Evolutionary conservation across 2,329 filamentous ascomycete species (phyloP), one percentile per base, ranked within the genome.

Genomic region (Cercospora sp.): DNA sequence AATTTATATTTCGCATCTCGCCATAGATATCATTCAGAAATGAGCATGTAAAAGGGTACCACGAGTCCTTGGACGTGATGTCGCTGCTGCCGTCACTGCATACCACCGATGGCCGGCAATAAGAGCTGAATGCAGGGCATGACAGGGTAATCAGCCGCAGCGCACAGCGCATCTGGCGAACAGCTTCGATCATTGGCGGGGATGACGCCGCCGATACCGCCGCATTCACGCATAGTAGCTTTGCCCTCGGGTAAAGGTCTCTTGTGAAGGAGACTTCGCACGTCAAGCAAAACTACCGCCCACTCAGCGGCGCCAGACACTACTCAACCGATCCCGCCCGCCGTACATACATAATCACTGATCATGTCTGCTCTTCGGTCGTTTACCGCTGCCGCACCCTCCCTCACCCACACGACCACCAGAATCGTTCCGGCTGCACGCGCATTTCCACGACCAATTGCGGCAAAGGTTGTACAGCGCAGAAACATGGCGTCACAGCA

Each of bases 401-500:
- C 65, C 63, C 69, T 68, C 59, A 26, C 67, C 60, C 58, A 64
- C 28, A 55, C 68, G 63, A 58, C 68, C 68, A 59, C 70, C 31
- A 42, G 72, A 28, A 51, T 74, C 45, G 57, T 70, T 30, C 18
- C 70, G 33, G 65, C 73, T 42, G 65, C 73, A 42, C 73, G 73
- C 62, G 62, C 75, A 57, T 76, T 78, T 68, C 73, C 75, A 33
- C 69, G 75, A 64, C 75, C 76, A 61, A 64, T 77, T 61, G 75
- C 76, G 40, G 76, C 76, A 48, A 76, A 74, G 67, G 68, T 79
- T 66, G 69, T 75, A 53, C 77, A 79, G 63, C 75, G 78, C 62
- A 74, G 78, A 73, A 79, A 66, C 71, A 79, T 79, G 78, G 78
- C 78, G 53, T 75, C 75, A 36, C 73, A 74, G 55, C 70, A 75